Evolutionary conservation across 164 flowering plant genomes (phyloP), one percentile per base, ranked within the genome.

Genomic region (Akebia trifoliata): DNA sequence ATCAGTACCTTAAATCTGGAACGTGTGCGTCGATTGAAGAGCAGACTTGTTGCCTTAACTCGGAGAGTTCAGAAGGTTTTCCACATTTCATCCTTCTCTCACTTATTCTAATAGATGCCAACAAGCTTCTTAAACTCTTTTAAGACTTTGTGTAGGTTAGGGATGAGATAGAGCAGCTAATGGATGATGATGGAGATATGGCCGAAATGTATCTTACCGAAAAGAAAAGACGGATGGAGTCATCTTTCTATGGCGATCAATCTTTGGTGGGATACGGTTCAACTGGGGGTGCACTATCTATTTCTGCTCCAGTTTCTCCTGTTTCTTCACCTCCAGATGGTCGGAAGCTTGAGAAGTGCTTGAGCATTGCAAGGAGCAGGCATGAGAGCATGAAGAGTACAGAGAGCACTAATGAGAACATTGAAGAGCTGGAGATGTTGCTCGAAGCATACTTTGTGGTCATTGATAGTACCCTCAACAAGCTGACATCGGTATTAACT

Each of bases 301-400:
- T 69, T 44, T 94, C 97, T 55, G 97, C 97, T 43, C 99, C 99
- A 6, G 90, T 87, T 59, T 87, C 99, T 69, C 97, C 99, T 28
- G 95, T 87, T 69, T 76, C 83, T 57, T 90, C 99, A 30, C 92
- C 99, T 4, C 87, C 83, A 50, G 83, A 79, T n/a, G 28, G 54
- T 12, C 71, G 82, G 47, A 86, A 47, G 69, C 95, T 86, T 11
- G 99, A 90, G 74, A 87, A 84, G 71, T 76, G 75, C 75, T 67
- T 80, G 60, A 93, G 99, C 71, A 71, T 78, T 24, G 69, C 87
- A 25, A 81, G 92, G 66, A 89, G 96, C 72, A 72, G 97, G 29
- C 94, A 82, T 67, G 97, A 83, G 40, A 93, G 97, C 66, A 65
- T 71, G 74, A 84, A 68, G 71, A 86, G 96, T 70, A 60, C 86